These are phyloP conservation scores for Entomortierella chlamydospora DNA, from an alignment of 192 early-diverging fungal genomes.

Conservation along the genomic window DNA sequence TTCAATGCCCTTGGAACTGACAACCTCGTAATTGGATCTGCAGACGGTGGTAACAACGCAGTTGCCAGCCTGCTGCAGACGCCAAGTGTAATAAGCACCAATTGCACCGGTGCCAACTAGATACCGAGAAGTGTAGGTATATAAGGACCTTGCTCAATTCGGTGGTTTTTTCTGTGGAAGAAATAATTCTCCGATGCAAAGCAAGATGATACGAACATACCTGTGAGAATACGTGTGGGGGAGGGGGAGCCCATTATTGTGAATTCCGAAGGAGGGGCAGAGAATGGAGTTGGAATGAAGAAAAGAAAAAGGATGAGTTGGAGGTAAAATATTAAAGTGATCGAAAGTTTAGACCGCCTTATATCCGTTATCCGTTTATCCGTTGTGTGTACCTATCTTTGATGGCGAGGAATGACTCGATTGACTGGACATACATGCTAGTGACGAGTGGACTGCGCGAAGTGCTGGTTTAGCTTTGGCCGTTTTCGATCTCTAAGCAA, in stretches of 20 bases:
- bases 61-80: slow-evolving; percentile 64
- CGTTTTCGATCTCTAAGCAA: too few relatives aligned
- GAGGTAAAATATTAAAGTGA: neutral
- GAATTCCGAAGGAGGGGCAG: too few relatives aligned
- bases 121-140: too few relatives aligned
- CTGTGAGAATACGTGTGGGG: slow-evolving; percentile 47
- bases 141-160: too few relatives aligned
- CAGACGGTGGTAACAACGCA: slow-evolving; percentile 69
- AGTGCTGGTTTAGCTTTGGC: too few relatives aligned
- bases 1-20: slow-evolving; percentile 63
- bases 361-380: too few relatives aligned
- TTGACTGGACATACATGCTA: too few relatives aligned
- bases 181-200: neutral
- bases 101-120: slow-evolving; percentile 80
- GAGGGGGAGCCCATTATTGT: neutral
- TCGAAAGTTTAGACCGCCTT: too few relatives aligned
- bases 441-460: too few relatives aligned
- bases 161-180: too few relatives aligned
- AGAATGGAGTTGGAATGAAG: neutral
- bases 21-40: slow-evolving; percentile 73
- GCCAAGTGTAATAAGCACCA: slow-evolving; percentile 73
- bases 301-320: neutral
- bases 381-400: too few relatives aligned
- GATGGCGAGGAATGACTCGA: too few relatives aligned
- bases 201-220: slow-evolving; percentile 6